Conservation (phyloP, 225 moss, liverwort and hornwort species). For the Sphagnum tenellum region DNA sequence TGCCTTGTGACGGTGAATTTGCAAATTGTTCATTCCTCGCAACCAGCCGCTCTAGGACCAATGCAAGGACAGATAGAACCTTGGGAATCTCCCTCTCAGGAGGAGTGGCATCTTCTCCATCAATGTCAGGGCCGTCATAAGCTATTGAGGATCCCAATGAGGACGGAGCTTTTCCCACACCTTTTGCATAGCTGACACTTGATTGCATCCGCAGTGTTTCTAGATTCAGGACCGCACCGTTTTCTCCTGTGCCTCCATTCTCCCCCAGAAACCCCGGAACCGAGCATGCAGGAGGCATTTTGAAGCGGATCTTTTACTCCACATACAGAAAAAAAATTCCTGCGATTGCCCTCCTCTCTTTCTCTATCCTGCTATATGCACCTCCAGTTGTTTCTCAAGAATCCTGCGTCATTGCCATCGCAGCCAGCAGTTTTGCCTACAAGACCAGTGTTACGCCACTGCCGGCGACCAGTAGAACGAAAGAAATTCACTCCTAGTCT, state of each 20-base stretch:
- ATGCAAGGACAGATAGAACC: slow-evolving; percentile 61
- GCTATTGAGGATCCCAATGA: slow-evolving; percentile 15
- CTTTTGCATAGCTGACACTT: slow-evolving; percentile 10
- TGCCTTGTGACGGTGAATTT: slow-evolving; percentile 31
- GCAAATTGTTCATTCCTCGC: slow-evolving; percentile 67
- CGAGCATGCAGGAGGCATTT: slow-evolving; percentile 41
- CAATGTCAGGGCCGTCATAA: slow-evolving; percentile 17
- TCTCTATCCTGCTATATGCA: no score
- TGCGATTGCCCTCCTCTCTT: no score
- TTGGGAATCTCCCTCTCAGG: slow-evolving; percentile 54
- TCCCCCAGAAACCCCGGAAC: slow-evolving; percentile 24
- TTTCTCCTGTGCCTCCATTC: slow-evolving; percentile 14
- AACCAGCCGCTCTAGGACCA: slow-evolving; percentile 76
- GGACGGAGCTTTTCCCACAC: slow-evolving; percentile 13
- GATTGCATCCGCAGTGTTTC: slow-evolving; percentile 14
- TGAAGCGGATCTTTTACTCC: not conserved
- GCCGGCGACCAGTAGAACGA: no score
- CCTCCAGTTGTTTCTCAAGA: no score
- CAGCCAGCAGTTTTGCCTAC: no score
- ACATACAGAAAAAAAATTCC: no score
- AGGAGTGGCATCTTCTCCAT: slow-evolving; percentile 17
- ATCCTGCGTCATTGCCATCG: no score
- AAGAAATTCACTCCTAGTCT: no score
- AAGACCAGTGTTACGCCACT: no score
- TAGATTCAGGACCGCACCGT: slow-evolving; percentile 7